Conservation (phyloP, 2,329 filamentous ascomycete species). For the Gnomoniopsis smithogilvyi region DNA sequence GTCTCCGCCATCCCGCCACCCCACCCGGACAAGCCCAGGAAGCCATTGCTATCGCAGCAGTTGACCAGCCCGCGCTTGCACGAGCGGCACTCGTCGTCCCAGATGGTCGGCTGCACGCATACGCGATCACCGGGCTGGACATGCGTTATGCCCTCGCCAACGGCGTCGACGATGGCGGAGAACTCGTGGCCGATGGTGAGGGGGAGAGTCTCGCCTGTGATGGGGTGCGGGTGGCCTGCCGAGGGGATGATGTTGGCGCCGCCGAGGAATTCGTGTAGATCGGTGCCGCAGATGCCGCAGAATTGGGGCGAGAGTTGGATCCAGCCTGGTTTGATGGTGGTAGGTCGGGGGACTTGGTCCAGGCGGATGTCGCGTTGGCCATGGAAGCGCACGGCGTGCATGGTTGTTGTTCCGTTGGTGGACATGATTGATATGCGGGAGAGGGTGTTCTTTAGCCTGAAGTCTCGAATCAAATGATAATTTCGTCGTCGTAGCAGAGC, state of each 20-base stretch:
- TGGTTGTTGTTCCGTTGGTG: conserved; percentile 4
- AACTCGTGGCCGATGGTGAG: conserved; percentile 63
- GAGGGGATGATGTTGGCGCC: conserved; percentile 29
- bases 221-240: conserved; percentile 43
- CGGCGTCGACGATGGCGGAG: conserved; percentile 54
- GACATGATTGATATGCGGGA: not conserved
- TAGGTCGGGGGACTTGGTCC: conserved; percentile 12
- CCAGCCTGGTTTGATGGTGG: conserved; percentile 12
- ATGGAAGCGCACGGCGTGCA: conserved; percentile 17
- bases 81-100: conserved; percentile 49
- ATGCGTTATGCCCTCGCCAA: conserved; percentile 43
- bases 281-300: conserved; percentile 33
- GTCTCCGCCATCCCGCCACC: conserved; percentile 52
- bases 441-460: not conserved
- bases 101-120: conserved; percentile 55
- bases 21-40: conserved; percentile 36
- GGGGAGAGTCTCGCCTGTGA: conserved; percentile 53
- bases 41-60: conserved; percentile 40
- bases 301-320: conserved; percentile 28
- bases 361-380: conserved; percentile 18
- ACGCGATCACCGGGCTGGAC: conserved; percentile 52
- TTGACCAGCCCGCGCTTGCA: conserved; percentile 41
- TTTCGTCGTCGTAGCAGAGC: too few species aligned
- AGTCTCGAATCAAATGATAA: not conserved
- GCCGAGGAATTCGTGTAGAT: conserved; percentile 30